A percentile compares a stretch with the other conserved stretches of the same genome.
phyloP scores from a whole-genome alignment of 2,329 filamentous ascomycete genomes.

The Monosporascus cannonballus region DNA sequence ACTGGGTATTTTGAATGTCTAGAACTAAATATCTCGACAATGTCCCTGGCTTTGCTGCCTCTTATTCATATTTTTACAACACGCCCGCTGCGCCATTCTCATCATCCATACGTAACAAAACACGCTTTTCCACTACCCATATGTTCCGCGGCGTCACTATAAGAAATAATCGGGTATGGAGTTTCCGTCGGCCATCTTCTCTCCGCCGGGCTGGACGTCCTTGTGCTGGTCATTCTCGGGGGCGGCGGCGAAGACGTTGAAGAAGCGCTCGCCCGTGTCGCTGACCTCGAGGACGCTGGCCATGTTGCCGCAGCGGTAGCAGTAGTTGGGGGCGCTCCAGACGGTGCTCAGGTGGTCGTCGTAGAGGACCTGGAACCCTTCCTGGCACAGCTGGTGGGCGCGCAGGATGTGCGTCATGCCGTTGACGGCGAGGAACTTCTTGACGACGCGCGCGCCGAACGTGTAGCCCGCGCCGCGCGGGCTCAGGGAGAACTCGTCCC shows the following conservation, averaged over 20 bases:
- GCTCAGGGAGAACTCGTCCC: constrained; percentile 92
- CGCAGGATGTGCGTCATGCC: constrained; percentile 96
- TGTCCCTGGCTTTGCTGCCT: too few species aligned
- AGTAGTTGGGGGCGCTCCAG: constrained; percentile 96
- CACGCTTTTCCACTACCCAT: background rate
- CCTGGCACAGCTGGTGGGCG: constrained; percentile 97
- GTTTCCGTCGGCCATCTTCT: constrained; percentile 60
- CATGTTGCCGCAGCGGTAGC: constrained; percentile 93
- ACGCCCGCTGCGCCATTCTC: background rate
- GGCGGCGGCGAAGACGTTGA: constrained; percentile 96
- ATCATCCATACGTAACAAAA: background rate
- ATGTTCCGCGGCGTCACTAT: constrained; percentile 27
- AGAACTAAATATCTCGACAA: too few species aligned
- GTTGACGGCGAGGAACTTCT: constrained; percentile 96
- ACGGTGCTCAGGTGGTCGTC: constrained; percentile 93
- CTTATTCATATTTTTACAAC: too few species aligned
- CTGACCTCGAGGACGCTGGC: constrained; percentile 95
- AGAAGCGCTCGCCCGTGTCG: constrained; percentile 86
- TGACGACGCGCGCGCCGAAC: constrained; percentile 94
- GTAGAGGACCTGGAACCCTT: constrained; percentile 95
- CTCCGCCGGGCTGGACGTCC: constrained; percentile 70
- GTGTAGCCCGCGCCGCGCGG: constrained; percentile 94
- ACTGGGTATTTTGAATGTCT: too few species aligned
- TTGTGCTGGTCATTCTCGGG: constrained; percentile 92
- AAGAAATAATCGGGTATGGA: constrained; percentile 68